phyloP scores from a whole-genome alignment of 1,284 basidiomycete species.

The Sanghuangporus weigelae region DNA sequence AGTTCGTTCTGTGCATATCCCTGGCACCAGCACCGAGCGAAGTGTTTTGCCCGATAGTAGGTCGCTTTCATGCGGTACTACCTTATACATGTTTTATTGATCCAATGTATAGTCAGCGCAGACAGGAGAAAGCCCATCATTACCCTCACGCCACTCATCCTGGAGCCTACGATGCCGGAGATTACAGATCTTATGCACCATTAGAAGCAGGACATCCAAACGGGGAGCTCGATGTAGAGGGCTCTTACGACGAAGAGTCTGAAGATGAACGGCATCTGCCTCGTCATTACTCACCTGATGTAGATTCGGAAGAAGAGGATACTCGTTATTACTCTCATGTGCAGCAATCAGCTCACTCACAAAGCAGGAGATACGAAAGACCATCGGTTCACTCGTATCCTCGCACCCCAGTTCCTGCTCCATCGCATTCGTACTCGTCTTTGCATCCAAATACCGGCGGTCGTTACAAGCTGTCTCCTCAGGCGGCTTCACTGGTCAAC shows the following conservation, averaged over 20 bases:
- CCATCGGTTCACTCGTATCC: neutral
- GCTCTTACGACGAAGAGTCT: slow-evolving; percentile 33
- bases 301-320: slow-evolving; percentile 6
- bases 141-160: neutral
- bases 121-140: slow-evolving; percentile 12
- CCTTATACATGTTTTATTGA: neutral
- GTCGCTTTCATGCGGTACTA: slow-evolving; percentile 27
- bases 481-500: neutral
- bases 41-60: slow-evolving; percentile 62
- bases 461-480: slow-evolving; percentile 3
- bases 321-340: neutral
- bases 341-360: neutral
- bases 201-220: slow-evolving; percentile 22
- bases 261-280: slow-evolving; percentile 26
- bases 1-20: slow-evolving; percentile 70
- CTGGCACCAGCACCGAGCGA: slow-evolving; percentile 69
- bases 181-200: slow-evolving; percentile 15
- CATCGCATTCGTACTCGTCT: neutral
- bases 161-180: neutral
- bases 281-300: neutral
- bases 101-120: slow-evolving; percentile 5
- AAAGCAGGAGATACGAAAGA: slow-evolving; percentile 1
- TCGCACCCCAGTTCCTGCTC: neutral
- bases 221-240: slow-evolving; percentile 13
- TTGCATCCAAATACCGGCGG: neutral